Percentiles rank a stretch among this genome's conserved stretches.
phyloP scores from a whole-genome alignment of 2,329 filamentous ascomycete species.

The Lizonia empirigonia region DNA sequence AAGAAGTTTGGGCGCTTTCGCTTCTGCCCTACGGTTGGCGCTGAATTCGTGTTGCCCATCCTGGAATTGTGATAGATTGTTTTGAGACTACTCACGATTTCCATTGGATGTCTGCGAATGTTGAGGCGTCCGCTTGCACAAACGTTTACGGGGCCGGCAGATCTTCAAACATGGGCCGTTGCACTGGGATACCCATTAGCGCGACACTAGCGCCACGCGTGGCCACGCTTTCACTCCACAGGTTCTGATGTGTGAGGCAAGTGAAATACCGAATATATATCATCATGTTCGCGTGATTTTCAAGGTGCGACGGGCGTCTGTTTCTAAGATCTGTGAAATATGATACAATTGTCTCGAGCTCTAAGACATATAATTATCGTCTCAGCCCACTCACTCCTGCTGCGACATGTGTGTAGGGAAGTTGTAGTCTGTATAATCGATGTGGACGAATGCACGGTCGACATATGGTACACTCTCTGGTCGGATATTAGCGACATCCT shows the following conservation, averaged over 20 bases:
- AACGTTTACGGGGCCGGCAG: slow-evolving; percentile 8
- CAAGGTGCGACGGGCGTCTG: too few relatives aligned
- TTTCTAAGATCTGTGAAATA: too few relatives aligned
- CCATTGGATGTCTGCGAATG: slow-evolving; percentile 11
- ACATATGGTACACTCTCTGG: slow-evolving; percentile 76
- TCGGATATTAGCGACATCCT: slow-evolving; percentile 10
- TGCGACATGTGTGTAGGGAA: slow-evolving; percentile 58
- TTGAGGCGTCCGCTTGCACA: slow-evolving; percentile 13
- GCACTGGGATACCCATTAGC: slow-evolving; percentile 6
- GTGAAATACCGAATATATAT: too few relatives aligned
- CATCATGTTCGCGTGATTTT: too few relatives aligned
- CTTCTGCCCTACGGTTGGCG: slow-evolving; percentile 13
- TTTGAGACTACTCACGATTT: slow-evolving; percentile 18
- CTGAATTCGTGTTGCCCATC: slow-evolving; percentile 17
- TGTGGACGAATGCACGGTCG: slow-evolving; percentile 59
- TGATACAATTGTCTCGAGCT: too few relatives aligned
- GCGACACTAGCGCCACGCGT: slow-evolving; percentile 7
- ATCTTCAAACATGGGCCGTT: slow-evolving; percentile 10
- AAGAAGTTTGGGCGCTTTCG: slow-evolving; percentile 18
- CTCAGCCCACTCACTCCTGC: slow-evolving; percentile 39
- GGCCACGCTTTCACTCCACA: background rate
- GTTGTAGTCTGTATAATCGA: slow-evolving; percentile 59
- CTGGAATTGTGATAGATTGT: slow-evolving; percentile 8
- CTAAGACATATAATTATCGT: too few relatives aligned
- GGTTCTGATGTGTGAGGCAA: background rate